These are phyloP conservation scores for Vaccinium corymbosum DNA, from an alignment of 148 eudicot genomes.

Conservation along the genomic window DNA sequence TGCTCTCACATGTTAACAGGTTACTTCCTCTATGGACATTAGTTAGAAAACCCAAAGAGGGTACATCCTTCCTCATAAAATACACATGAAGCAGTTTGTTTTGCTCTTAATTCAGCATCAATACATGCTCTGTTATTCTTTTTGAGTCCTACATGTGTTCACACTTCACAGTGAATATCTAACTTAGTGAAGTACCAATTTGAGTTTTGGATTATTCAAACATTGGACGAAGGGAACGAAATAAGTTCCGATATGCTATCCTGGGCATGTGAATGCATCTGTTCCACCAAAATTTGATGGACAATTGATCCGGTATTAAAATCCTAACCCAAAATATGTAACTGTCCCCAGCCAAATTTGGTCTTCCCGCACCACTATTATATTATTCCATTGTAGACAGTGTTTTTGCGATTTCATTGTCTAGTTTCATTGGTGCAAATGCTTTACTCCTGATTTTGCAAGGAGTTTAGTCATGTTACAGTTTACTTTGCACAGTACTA, in stretches of 20 bases:
- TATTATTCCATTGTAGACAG: not conserved
- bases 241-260: not conserved
- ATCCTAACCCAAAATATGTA: not conserved
- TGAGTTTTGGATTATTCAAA: not conserved
- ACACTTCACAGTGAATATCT: not conserved
- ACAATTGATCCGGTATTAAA: not conserved
- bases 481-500: constrained; percentile 29
- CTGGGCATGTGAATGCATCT: not conserved
- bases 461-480: not conserved
- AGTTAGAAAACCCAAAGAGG: not conserved
- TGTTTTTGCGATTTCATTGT: not conserved
- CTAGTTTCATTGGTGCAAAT: not conserved
- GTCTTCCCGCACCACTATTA: not conserved
- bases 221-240: not conserved
- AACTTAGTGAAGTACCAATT: not conserved
- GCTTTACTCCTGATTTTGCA: not conserved
- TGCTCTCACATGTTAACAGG: constrained; percentile 19
- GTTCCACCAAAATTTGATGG: not conserved
- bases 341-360: not conserved
- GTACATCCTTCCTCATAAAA: not conserved
- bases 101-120: not conserved
- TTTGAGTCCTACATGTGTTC: not conserved
- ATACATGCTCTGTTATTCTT: not conserved
- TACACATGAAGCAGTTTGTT: not conserved
- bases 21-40: not conserved